Evolutionary conservation across 208 protist species (phyloP).

Genomic region (Trypanosoma cruzi): DNA sequence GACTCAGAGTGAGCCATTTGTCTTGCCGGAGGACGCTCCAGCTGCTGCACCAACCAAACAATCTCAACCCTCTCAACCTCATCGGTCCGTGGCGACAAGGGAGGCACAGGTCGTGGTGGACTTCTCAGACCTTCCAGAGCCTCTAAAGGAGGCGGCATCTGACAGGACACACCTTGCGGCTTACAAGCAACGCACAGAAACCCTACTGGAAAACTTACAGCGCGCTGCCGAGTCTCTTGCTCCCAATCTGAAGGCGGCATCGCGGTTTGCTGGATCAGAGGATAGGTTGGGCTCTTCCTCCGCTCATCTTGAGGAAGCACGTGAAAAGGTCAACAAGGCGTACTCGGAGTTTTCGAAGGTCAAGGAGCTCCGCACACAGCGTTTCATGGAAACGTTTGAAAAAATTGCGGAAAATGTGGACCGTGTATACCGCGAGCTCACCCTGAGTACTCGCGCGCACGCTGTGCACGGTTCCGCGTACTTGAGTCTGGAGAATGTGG

Average conservation of each 20-base stretch:
- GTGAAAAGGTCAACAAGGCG: constrained; percentile 70
- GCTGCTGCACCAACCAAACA: neutral
- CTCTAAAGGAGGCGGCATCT: constrained; percentile 39
- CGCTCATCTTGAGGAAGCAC: constrained; percentile 74
- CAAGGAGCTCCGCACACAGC: constrained; percentile 83
- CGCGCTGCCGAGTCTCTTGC: constrained; percentile 79
- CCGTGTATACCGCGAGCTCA: constrained; percentile 96
- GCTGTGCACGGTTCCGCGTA: constrained; percentile 93
- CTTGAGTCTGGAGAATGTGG: constrained; percentile 94
- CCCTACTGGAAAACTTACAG: constrained; percentile 51
- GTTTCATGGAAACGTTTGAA: constrained; percentile 95
- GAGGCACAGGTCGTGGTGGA: constrained; percentile 58
- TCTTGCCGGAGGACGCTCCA: constrained; percentile 30
- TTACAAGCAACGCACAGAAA: constrained; percentile 67
- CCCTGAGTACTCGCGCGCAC: constrained; percentile 70
- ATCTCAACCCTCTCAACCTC: neutral
- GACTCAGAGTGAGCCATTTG: constrained; percentile 67
- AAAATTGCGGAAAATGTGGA: constrained; percentile 91
- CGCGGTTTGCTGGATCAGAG: constrained; percentile 64
- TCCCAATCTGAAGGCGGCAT: constrained; percentile 81
- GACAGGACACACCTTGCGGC: constrained; percentile 51
- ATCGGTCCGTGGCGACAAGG: constrained; percentile 4
- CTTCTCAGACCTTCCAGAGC: constrained; percentile 65
- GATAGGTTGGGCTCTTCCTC: constrained; percentile 74
- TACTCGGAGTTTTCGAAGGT: constrained; percentile 83